These are phyloP conservation scores for Nicotiana tomentosiformis DNA, from an alignment of 257 asterid species.

Conservation along the genomic window DNA sequence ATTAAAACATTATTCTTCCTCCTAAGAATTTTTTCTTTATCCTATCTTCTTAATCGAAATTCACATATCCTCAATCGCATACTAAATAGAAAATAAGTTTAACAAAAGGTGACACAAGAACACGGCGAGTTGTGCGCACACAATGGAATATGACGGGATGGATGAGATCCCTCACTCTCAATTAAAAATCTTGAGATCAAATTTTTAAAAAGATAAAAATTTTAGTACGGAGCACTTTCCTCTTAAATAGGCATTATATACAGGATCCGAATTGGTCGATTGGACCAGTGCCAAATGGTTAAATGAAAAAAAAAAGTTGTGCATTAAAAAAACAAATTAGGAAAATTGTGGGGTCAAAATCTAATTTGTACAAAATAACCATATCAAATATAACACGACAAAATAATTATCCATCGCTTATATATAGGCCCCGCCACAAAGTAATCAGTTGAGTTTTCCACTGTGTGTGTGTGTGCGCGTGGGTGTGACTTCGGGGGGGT, in stretches of 20 bases:
- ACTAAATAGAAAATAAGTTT: too few relatives aligned
- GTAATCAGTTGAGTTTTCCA: neutral
- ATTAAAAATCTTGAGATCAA: too few relatives aligned
- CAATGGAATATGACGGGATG: fast-evolving
- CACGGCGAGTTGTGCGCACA: too few relatives aligned
- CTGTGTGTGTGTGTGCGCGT: conserved; percentile 2
- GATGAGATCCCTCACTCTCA: too few relatives aligned
- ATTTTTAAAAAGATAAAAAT: too few relatives aligned
- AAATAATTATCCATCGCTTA: conserved; percentile 1
- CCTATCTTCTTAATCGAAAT: neutral
- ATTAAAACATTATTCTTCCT: neutral
- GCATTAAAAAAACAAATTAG: neutral
- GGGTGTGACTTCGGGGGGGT: neutral
- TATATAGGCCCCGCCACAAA: conserved; percentile 9
- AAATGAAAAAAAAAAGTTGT: too few relatives aligned
- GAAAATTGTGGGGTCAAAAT: neutral
- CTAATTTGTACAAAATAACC: neutral
- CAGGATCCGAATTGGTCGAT: too few relatives aligned
- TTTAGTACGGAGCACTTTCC: too few relatives aligned
- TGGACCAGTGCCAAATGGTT: too few relatives aligned
- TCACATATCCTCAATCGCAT: neutral
- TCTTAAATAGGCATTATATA: too few relatives aligned
- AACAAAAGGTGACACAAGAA: too few relatives aligned
- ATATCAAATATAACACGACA: neutral
- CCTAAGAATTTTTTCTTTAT: too few relatives aligned